phyloP scores from a whole-genome alignment of 1,284 basidiomycete species.

The Sphaerobolus stellatus region DNA sequence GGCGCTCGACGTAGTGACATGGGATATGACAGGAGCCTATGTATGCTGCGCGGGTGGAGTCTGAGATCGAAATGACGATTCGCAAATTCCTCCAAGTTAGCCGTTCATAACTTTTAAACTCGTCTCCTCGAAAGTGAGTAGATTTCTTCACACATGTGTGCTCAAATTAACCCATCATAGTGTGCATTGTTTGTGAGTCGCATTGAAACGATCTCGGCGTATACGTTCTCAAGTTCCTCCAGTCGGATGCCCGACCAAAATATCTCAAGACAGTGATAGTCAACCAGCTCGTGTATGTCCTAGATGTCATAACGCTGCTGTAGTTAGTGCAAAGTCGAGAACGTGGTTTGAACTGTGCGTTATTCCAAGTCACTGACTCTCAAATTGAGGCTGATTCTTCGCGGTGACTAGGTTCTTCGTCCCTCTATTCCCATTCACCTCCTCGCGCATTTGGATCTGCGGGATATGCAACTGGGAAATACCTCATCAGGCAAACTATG shows the following conservation, averaged over 20 bases:
- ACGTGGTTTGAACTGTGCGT: slow-evolving; percentile 51
- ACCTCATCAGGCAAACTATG: slow-evolving; percentile 40
- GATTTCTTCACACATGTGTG: neutral
- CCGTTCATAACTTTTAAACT: neutral
- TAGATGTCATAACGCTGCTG: slow-evolving; percentile 49
- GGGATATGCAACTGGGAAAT: slow-evolving; percentile 50
- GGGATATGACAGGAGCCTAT: no score
- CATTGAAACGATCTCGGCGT: neutral
- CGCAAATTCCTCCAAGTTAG: neutral
- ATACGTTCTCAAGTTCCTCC: slow-evolving; percentile 1
- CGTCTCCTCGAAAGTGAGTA: neutral
- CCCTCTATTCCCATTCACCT: slow-evolving; percentile 47
- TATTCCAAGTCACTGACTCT: neutral
- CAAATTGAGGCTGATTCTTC: neutral
- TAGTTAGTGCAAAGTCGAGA: slow-evolving; percentile 47
- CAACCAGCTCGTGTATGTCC: slow-evolving; percentile 47
- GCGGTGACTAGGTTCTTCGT: slow-evolving; percentile 33
- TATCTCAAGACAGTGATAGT: slow-evolving; percentile 44
- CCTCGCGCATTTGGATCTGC: slow-evolving; percentile 51
- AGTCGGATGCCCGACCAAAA: slow-evolving; percentile 51
- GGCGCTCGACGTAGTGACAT: no score
- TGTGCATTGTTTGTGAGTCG: slow-evolving; percentile 47
- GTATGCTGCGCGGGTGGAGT: no score
- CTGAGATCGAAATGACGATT: no score
- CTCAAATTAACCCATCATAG: slow-evolving; percentile 27